Evolutionary conservation across 495 filamentous ascomycete species (phyloP).

Genomic region (Penicillium parvum): DNA sequence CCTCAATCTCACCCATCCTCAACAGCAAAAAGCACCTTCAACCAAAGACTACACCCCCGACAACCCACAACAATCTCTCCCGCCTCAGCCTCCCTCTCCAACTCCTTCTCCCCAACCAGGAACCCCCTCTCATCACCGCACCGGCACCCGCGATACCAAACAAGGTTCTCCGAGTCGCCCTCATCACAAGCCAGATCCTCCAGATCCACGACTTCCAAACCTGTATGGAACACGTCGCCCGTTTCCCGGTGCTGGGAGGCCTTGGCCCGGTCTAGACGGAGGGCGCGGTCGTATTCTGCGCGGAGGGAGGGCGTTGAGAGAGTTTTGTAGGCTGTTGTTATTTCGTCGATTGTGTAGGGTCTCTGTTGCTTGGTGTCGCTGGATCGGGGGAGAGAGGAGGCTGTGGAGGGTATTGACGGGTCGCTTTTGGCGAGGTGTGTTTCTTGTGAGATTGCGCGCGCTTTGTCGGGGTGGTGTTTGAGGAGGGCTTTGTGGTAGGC

Average conservation of each 20-base stretch:
- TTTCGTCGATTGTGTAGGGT: constrained; percentile 67
- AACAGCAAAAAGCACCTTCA: constrained; percentile 52
- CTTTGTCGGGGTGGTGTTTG: constrained; percentile 78
- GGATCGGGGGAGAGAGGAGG: not conserved
- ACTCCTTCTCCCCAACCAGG: constrained; percentile 60
- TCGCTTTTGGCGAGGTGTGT: not conserved
- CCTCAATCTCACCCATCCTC: constrained; percentile 11
- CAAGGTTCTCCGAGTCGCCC: constrained; percentile 5
- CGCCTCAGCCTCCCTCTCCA: constrained; percentile 58
- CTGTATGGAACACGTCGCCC: constrained; percentile 53
- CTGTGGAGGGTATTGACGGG: constrained; percentile 3
- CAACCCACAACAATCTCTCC: constrained; percentile 75
- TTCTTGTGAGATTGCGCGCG: constrained; percentile 17
- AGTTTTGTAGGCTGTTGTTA: constrained; percentile 68
- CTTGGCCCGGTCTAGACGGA: constrained; percentile 37
- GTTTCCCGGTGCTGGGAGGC: constrained; percentile 24
- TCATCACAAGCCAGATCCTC: constrained; percentile 67
- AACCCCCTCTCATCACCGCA: constrained; percentile 78
- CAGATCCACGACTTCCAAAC: constrained; percentile 76
- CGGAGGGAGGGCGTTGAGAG: constrained; percentile 57
- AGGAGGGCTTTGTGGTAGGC: constrained; percentile 79
- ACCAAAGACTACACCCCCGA: constrained; percentile 75
- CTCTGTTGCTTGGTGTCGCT: not conserved
- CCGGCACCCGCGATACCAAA: constrained; percentile 69
- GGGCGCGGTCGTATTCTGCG: constrained; percentile 59